Percentiles rank a stretch among this genome's conserved stretches.
Conservation (phyloP, 768 basidiomycete species). For the Guyanaporus albipodus region DNA sequence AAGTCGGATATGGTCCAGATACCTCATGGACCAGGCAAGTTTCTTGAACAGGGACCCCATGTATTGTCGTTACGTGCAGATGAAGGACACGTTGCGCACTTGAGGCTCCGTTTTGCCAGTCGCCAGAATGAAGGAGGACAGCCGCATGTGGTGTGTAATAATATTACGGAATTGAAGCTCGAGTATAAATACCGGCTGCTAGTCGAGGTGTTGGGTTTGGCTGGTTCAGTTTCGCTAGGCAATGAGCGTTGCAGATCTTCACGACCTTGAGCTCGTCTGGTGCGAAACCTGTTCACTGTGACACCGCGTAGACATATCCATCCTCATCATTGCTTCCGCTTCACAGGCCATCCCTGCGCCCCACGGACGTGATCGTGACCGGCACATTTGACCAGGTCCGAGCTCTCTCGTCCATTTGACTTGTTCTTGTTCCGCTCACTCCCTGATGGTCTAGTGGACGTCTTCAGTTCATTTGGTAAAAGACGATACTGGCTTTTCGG, state of each 20-base stretch:
- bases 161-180: constrained; percentile 20
- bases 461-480: constrained; percentile 52
- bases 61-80: not conserved
- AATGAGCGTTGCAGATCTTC: constrained; percentile 38
- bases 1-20: not conserved
- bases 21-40: constrained; percentile 14
- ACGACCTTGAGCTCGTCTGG: constrained; percentile 55
- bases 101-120: constrained; percentile 5
- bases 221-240: constrained; percentile 15
- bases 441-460: constrained; percentile 55
- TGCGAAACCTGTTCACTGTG: constrained; percentile 31
- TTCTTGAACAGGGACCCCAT: not conserved
- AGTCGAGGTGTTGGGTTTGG: not conserved
- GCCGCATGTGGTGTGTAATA: constrained; percentile 10
- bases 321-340: constrained; percentile 7
- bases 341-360: constrained; percentile 60
- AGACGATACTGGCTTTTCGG: constrained; percentile 52
- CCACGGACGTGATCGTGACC: constrained; percentile 61
- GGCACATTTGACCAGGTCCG: constrained; percentile 77
- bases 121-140: not conserved
- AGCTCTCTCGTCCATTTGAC: constrained; percentile 2
- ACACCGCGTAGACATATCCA: no score
- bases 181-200: constrained; percentile 23
- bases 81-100: constrained; percentile 12
- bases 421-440: constrained; percentile 4